phyloP scores from a whole-genome alignment of 208 protist genomes.

The Trichomonas tenax region DNA sequence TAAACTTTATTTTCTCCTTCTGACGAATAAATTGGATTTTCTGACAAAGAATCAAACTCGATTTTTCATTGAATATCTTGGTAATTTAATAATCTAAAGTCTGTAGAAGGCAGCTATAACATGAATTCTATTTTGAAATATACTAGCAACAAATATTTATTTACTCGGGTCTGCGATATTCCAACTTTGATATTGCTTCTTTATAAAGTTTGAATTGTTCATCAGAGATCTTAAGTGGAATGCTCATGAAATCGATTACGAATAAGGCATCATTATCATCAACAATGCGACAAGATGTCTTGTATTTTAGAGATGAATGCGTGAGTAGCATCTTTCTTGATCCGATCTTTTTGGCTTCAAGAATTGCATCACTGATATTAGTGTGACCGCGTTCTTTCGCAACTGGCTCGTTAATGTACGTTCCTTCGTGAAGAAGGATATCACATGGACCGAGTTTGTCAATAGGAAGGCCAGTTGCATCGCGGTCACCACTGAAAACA shows the following conservation, averaged over 20 bases:
- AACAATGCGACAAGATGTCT: neutral
- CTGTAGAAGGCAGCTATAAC: too few species aligned
- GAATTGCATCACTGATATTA: neutral
- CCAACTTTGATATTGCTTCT: too few species aligned
- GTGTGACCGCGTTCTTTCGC: neutral
- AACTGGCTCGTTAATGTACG: neutral
- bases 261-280: neutral
- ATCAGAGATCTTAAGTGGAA: neutral
- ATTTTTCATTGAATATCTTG: too few species aligned
- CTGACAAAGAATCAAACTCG: too few species aligned
- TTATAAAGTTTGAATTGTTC: neutral
- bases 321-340: neutral
- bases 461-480: neutral
- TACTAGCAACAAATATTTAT: too few species aligned
- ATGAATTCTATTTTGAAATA: too few species aligned
- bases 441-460: neutral
- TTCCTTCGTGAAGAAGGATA: neutral
- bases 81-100: too few species aligned
- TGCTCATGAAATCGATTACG: neutral
- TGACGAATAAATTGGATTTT: too few species aligned
- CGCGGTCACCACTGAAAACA: neutral
- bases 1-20: too few species aligned
- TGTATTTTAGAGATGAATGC: neutral
- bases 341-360: neutral
- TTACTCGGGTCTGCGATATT: too few species aligned